Conservation (phyloP, 805 yeast species). For the Kuraishia hungarica region DNA sequence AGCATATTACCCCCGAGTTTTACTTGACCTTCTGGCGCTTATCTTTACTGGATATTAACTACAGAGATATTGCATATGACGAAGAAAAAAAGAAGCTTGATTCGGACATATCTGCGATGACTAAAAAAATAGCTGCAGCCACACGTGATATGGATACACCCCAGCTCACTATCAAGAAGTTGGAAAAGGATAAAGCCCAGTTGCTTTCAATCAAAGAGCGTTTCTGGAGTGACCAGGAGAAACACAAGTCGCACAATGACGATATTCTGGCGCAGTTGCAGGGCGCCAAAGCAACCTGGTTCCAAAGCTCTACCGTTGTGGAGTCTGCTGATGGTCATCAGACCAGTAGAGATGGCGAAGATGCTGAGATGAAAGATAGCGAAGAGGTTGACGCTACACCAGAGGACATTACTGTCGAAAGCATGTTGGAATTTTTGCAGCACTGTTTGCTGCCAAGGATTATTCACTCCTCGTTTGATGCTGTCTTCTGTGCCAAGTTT, state of each 20-base stretch:
- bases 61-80: slow-evolving; percentile 39
- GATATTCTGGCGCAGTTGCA: slow-evolving; percentile 20
- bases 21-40: slow-evolving; percentile 67
- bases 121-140: slow-evolving; percentile 24
- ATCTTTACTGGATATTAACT: slow-evolving; percentile 62
- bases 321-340: slow-evolving; percentile 2
- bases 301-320: slow-evolving; percentile 11
- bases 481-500: slow-evolving; percentile 59
- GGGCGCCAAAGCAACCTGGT: slow-evolving; percentile 29
- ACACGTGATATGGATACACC: slow-evolving; percentile 19
- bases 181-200: slow-evolving; percentile 16
- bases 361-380: slow-evolving; percentile 16
- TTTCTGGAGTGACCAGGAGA: slow-evolving; percentile 30
- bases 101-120: slow-evolving; percentile 24
- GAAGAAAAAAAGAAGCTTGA: slow-evolving; percentile 32
- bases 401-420: not conserved
- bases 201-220: slow-evolving; percentile 17
- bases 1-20: slow-evolving; percentile 28
- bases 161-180: slow-evolving; percentile 14
- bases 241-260: slow-evolving; percentile 34
- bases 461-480: slow-evolving; percentile 75
- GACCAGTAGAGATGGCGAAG: slow-evolving; percentile 2
- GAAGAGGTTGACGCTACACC: slow-evolving; percentile 1
- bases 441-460: slow-evolving; percentile 69
- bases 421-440: slow-evolving; percentile 35